phyloP scores from a whole-genome alignment of 2,329 filamentous ascomycete species.

The Pseudogymnoascus sp. region DNA sequence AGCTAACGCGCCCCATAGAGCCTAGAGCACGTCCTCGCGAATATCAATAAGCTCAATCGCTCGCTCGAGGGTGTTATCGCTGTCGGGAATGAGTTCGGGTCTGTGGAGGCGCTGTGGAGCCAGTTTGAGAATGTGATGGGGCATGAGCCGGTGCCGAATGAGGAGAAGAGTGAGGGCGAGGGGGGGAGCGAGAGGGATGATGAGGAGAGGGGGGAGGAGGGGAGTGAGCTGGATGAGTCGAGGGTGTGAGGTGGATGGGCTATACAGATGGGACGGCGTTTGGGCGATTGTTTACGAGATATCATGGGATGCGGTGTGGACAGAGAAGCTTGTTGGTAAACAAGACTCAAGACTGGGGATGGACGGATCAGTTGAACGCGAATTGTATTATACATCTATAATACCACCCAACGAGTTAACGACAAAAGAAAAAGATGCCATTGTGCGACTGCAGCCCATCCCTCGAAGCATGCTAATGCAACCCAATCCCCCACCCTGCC shows the following conservation, averaged over 20 bases:
- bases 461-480: neutral
- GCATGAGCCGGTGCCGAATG: slow-evolving; percentile 45
- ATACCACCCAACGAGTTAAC: neutral
- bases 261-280: slow-evolving; percentile 16
- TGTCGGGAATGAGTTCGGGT: slow-evolving; percentile 94
- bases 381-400: slow-evolving; percentile 7
- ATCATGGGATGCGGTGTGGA: neutral
- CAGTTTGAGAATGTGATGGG: slow-evolving; percentile 96
- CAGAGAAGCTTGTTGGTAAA: neutral
- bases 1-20: slow-evolving; percentile 37
- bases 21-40: slow-evolving; percentile 87
- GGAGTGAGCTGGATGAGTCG: neutral
- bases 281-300: slow-evolving; percentile 9
- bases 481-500: neutral
- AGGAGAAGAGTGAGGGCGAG: slow-evolving; percentile 24
- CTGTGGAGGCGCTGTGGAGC: slow-evolving; percentile 92
- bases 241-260: neutral
- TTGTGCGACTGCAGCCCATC: neutral
- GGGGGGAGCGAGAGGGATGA: slow-evolving; percentile 11
- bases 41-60: slow-evolving; percentile 91
- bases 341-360: neutral
- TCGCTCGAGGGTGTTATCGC: slow-evolving; percentile 86
- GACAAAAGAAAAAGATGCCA: slow-evolving; percentile 8
- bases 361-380: neutral
- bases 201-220: slow-evolving; percentile 23